Percentiles rank a stretch among this genome's conserved stretches.
Evolutionary conservation across 2,329 filamentous ascomycete genomes (phyloP).

Genomic region (Talaromyces islandicus): DNA sequence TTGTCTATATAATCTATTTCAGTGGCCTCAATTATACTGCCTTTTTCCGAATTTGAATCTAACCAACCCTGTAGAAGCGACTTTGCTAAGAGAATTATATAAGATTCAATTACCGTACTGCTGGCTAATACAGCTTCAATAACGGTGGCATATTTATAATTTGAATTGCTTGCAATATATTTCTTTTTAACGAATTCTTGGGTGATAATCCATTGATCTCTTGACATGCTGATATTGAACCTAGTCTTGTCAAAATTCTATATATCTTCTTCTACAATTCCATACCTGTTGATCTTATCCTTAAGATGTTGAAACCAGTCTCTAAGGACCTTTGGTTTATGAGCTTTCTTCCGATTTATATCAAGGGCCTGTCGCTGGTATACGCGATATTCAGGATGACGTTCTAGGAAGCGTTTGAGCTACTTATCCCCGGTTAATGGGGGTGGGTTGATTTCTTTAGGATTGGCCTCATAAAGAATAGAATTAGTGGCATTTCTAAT

Average conservation of each 20-base stretch:
- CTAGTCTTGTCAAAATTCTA: conserved; percentile 1
- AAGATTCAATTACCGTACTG: neutral
- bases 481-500: neutral
- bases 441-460: neutral
- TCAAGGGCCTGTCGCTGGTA: neutral
- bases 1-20: neutral
- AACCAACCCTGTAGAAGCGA: neutral
- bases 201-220: neutral
- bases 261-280: neutral
- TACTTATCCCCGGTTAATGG: neutral
- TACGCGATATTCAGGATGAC: neutral
- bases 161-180: neutral
- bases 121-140: neutral
- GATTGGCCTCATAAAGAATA: neutral
- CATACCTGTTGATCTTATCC: neutral
- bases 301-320: neutral
- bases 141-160: neutral
- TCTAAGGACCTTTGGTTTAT: neutral
- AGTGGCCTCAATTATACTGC: neutral
- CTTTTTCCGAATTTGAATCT: neutral
- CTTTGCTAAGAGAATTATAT: neutral
- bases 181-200: neutral
- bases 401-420: neutral
- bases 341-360: neutral
- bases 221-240: neutral